Percentiles rank a stretch among this genome's conserved stretches.
phyloP scores from a whole-genome alignment of 2,329 filamentous ascomycete species.

The Pseudogymnoascus sp. region DNA sequence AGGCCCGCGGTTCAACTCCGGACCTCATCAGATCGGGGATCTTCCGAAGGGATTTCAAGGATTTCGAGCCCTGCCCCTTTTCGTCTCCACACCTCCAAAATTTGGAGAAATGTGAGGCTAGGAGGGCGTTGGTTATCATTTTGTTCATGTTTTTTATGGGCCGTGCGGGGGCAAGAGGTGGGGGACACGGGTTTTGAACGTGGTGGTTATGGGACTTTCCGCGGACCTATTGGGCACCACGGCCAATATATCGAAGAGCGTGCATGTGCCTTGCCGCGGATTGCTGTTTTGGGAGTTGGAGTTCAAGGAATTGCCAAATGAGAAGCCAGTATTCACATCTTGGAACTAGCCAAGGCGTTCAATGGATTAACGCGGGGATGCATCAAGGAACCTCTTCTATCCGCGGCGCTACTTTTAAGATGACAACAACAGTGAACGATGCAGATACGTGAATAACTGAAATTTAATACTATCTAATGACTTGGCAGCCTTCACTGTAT shows the following conservation, averaged over 20 bases:
- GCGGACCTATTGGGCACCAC: background rate
- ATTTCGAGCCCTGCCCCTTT: background rate
- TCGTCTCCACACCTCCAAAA: background rate
- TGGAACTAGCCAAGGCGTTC: background rate
- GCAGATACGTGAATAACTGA: background rate
- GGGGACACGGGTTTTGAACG: background rate
- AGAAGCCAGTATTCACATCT: background rate
- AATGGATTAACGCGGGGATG: background rate
- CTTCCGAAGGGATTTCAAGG: background rate
- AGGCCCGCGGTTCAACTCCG: background rate
- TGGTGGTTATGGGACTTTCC: background rate
- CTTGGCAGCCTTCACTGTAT: background rate
- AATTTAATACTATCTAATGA: background rate
- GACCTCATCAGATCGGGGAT: background rate
- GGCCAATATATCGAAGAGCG: background rate
- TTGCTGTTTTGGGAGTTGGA: background rate
- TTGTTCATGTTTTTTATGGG: background rate
- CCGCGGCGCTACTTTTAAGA: background rate
- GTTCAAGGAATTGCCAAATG: background rate
- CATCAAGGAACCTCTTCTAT: background rate
- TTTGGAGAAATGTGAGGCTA: background rate
- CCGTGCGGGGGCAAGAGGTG: background rate
- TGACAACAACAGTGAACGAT: background rate
- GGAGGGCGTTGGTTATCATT: background rate
- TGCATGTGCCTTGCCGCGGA: background rate